phyloP scores from a whole-genome alignment of 139 green algal species.

The Closterium sp. region DNA sequence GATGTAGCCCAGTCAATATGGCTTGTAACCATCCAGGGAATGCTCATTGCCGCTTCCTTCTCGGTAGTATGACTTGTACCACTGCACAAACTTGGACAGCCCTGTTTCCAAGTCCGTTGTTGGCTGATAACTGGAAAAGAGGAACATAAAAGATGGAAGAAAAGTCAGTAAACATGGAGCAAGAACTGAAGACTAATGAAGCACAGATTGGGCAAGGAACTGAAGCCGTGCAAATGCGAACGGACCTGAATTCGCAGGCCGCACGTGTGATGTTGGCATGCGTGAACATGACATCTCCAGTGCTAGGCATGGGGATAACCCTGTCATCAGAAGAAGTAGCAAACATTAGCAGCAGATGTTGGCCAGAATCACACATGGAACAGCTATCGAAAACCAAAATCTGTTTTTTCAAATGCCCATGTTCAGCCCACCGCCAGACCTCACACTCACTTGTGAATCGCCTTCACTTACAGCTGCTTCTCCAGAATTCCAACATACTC shows the following conservation, averaged over 20 bases:
- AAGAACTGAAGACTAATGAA: too few relatives aligned
- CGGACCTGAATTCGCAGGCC: constrained; percentile 53
- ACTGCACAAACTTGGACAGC: constrained; percentile 66
- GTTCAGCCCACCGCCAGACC: too few relatives aligned
- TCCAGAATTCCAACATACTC: too few relatives aligned
- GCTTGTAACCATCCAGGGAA: constrained; percentile 10
- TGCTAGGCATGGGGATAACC: constrained; percentile 64
- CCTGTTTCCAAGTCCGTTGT: constrained; percentile 56
- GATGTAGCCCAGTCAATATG: neutral
- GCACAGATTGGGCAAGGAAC: too few relatives aligned
- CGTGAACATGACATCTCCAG: constrained; percentile 73
- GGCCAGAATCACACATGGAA: too few relatives aligned
- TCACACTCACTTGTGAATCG: too few relatives aligned
- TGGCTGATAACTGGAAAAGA: constrained; percentile 51
- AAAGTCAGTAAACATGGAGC: too few relatives aligned
- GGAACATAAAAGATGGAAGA: too few relatives aligned
- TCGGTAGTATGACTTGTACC: constrained; percentile 60
- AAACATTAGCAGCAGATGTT: neutral
- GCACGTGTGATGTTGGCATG: constrained; percentile 71
- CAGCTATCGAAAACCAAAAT: too few relatives aligned
- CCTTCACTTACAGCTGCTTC: too few relatives aligned
- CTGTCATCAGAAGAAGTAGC: neutral
- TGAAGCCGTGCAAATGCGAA: too few relatives aligned
- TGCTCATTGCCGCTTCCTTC: constrained; percentile 18
- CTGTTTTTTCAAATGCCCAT: too few relatives aligned